Percentiles rank a stretch among this genome's conserved stretches.
Evolutionary conservation across 768 basidiomycete species (phyloP).

Genomic region (Pleurotus pulmonarius): DNA sequence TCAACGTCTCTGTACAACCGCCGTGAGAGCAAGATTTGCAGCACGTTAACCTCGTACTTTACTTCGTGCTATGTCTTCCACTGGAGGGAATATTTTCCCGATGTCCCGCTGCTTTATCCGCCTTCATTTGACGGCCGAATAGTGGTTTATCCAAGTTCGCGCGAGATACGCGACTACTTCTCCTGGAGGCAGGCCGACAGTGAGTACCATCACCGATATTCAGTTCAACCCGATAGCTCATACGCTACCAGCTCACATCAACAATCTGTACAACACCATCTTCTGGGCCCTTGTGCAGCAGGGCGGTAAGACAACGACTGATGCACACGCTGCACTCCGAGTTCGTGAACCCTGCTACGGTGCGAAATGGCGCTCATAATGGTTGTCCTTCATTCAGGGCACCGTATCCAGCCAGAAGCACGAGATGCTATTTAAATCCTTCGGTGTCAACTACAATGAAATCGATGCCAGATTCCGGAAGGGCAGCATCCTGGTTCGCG

Average conservation of each 20-base stretch:
- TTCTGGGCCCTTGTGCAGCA: conserved; percentile 94
- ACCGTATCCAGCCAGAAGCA: conserved; percentile 89
- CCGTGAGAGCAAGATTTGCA: conserved; percentile 81
- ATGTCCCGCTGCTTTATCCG: conserved; percentile 69
- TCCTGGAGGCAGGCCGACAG: conserved; percentile 96
- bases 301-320: conserved; percentile 69
- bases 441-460: conserved; percentile 85
- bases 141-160: conserved; percentile 71
- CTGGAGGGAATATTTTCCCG: conserved; percentile 80
- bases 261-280: conserved; percentile 93
- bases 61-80: conserved; percentile 87
- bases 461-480: conserved; percentile 72
- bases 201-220: conserved; percentile 33
- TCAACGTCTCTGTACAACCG: conserved; percentile 80
- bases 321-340: conserved; percentile 78
- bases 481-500: conserved; percentile 79
- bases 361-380: background rate
- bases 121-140: conserved; percentile 93
- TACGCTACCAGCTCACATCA: conserved; percentile 81
- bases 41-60: conserved; percentile 81
- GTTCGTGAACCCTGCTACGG: conserved; percentile 35
- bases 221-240: background rate
- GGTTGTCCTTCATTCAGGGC: conserved; percentile 46
- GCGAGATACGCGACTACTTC: conserved; percentile 86
- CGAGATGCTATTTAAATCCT: conserved; percentile 81